Percentiles rank a stretch among this genome's conserved stretches.
These are phyloP conservation scores for Phaeodactylum tricornutum DNA, from an alignment of 108 stramenopile genomes.

Conservation along the genomic window DNA sequence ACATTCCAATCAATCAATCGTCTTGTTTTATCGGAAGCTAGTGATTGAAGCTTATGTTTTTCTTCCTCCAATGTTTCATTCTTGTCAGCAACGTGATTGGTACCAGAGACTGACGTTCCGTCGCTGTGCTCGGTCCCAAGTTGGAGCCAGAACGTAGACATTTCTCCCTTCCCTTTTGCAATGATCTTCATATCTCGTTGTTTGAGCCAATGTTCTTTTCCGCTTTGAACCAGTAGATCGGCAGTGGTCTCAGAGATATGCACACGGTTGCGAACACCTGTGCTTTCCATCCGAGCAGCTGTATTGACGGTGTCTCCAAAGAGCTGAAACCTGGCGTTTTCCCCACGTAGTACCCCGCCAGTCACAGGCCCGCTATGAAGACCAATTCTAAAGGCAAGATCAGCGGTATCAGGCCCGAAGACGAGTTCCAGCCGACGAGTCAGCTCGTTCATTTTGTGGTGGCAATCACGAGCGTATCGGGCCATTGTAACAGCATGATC, in stretches of 20 bases:
- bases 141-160: constrained; percentile 3
- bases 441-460: constrained; percentile 9
- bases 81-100: background rate
- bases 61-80: background rate
- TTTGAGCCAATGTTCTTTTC: constrained; percentile 28
- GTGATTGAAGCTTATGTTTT: background rate
- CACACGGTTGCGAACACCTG: constrained; percentile 25
- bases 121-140: background rate
- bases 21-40: constrained; percentile 5
- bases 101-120: background rate
- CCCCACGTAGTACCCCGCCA: constrained; percentile 15
- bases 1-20: constrained; percentile 13
- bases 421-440: constrained; percentile 2
- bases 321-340: constrained; percentile 12
- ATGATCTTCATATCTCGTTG: constrained; percentile 23
- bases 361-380: constrained; percentile 18
- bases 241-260: constrained; percentile 41
- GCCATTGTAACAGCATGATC: constrained; percentile 29
- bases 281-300: constrained; percentile 47
- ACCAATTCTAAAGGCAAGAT: constrained; percentile 15
- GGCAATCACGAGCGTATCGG: constrained; percentile 7
- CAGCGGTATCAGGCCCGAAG: constrained; percentile 20
- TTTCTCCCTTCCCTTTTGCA: constrained; percentile 51
- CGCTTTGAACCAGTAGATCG: constrained; percentile 20
- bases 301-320: constrained; percentile 60